Evolutionary conservation across 2,329 filamentous ascomycete genomes (phyloP), one percentile per base, ranked within the genome.

Genomic region (Tricladium varicosporioides): DNA sequence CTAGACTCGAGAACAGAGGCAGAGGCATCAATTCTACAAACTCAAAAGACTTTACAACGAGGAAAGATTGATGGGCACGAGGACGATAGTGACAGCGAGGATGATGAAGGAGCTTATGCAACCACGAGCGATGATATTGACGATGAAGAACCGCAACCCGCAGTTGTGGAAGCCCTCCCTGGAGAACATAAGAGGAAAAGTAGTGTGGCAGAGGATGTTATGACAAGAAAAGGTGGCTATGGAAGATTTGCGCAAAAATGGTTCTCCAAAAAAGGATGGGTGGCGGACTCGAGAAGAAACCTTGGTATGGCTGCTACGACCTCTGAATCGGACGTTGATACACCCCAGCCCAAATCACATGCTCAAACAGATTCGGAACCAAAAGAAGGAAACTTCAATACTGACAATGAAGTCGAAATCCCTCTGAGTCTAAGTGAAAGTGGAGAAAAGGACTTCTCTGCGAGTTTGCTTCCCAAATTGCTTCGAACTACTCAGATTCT

Each of bases 191-290:
- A 64, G 51, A 65, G 61, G 46, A 66, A 60, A 27, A 86, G 80
- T 61, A 92, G 87, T 63, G 86, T 97, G 58, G 91, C 88, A 0
- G 86, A 96, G 72, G 90, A 97, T 75, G 92, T 97, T 1, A 93
- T 97, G 53, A 84, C 86, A 40, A 86, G 84, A 56, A 88, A 85
- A 65, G 92, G 92, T 0, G 86, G 86, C 61, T 97, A 97, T 71
- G 93, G 92, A 4, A 81, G 90, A 40, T 97, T 97, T 71, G 91
- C 93, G 0, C 84, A 92, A 61, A 86, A 87, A 58, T 99, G 94
- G 94, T 94, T 97, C 70, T 94, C 91, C 45, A 86, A 84, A 62
- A 88, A 85, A 60, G 92, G 90, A 0, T 93, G 92, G 89, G 87
- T 85, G 52, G 76, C 85, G 59, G 87, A 89, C 59, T 85, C 85